Base-by-base conservation (phyloP, 2,329 filamentous ascomycete genomes). In the Cordyceps javanica region DNA sequence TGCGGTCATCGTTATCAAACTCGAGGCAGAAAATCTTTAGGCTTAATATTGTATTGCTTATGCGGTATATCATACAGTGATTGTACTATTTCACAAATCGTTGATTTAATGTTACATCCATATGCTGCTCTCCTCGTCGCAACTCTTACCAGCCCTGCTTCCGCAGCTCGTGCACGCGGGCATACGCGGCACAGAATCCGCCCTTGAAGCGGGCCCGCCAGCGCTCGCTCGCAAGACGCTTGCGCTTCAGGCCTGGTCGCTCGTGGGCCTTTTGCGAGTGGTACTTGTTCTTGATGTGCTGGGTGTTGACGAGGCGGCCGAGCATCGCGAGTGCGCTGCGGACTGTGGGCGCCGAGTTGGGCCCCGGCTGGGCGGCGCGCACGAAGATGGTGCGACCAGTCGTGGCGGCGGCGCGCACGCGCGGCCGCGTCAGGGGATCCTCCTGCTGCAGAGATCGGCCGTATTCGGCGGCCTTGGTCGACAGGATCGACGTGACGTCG, bases 91-190 rank as follows among this genome's bases (percentile, higher is more conserved):
- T 25, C 41, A 16, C 52, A 55, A n/a, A 46, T 55, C 52, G n/a
- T 38, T 25, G 21, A 19, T 44, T 28, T 55, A 46, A 14, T 57
- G 28, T 34, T 59, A 59, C 56, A 59, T 50, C 19, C n/a, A 3
- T 32, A 34, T 32, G 28, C 34, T 59, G 14, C 30, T 41, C 26
- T 4, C n/a, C 21, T 28, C 49, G 7, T 1, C 21, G 7, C 14
- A 25, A 25, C 19, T n/a, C 60, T 66, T 73, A 95, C 90, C 91
- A 94, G 3, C 90, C 90, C 73, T 94, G 89, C 68, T 77, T 82
- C 64, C 82, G 87, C 74, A 95, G 77, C 69, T 89, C 81, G 67
- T 81, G 76, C 6, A 91, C 89, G 63, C 89, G 77, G 41, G 66
- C 69, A 8, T 90, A 81, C 11, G 84, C 82, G 5, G 80, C 79